Percentiles rank a stretch among this genome's conserved stretches.
These are phyloP conservation scores for Gymnopilus dilepis DNA, from an alignment of 768 basidiomycete genomes.

Conservation along the genomic window DNA sequence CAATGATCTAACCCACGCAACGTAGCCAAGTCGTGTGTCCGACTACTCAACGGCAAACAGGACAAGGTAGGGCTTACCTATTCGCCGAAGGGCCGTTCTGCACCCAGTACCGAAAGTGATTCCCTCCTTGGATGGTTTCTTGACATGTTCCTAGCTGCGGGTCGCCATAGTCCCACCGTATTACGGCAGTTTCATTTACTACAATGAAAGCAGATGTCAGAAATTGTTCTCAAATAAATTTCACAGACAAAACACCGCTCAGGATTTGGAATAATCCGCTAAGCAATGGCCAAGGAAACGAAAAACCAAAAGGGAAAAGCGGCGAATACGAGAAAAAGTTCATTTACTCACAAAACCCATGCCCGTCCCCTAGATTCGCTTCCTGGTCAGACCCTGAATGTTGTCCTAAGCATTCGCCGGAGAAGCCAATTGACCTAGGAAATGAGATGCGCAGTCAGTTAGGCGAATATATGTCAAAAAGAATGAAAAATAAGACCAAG, in stretches of 20 bases:
- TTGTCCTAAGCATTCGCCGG: constrained; percentile 85
- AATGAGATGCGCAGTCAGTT: not conserved
- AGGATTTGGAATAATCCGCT: not conserved
- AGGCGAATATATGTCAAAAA: not conserved
- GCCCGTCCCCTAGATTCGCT: constrained; percentile 85
- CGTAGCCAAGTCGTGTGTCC: too few relatives aligned
- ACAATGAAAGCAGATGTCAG: not conserved
- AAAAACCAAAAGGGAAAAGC: not conserved
- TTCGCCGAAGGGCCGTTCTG: constrained; percentile 71
- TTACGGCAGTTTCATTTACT: constrained; percentile 86
- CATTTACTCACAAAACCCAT: constrained; percentile 61
- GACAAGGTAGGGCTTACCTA: constrained; percentile 48
- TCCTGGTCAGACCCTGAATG: constrained; percentile 69
- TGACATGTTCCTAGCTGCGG: constrained; percentile 81
- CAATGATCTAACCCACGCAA: too few relatives aligned
- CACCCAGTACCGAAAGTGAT: constrained; percentile 89
- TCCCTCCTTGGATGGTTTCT: constrained; percentile 86
- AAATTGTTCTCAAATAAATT: not conserved
- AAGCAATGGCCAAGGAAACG: not conserved
- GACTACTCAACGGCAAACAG: too few relatives aligned
- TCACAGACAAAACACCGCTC: too few relatives aligned
- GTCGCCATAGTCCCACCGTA: constrained; percentile 86
- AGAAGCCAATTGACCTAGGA: constrained; percentile 70
- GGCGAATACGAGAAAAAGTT: not conserved
- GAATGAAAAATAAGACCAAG: constrained; percentile 2